Base-by-base conservation (phyloP, 495 filamentous ascomycete species). In the Clohesyomyces aquaticus region DNA sequence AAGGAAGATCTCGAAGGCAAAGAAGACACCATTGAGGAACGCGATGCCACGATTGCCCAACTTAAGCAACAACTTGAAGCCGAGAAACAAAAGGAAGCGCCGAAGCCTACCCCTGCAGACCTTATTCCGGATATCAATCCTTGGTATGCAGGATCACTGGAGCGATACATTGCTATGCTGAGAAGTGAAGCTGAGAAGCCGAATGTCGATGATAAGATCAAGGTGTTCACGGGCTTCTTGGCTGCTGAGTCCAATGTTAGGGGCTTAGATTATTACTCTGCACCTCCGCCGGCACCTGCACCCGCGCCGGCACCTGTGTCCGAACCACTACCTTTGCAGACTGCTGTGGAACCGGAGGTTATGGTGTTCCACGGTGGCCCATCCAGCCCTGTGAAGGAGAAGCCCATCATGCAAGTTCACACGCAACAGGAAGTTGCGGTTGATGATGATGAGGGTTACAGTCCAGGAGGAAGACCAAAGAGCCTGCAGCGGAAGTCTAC, bases 81-180 rank as follows among this genome's bases (percentile, higher is more conserved):
- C 10, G 61, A 60, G 32, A 63, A 58, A 21, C 23, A 38, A 9
- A 65, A 62, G 25, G 65, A 68, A 43, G 54, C 19, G 26, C 55
- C 55, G 6, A 58, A 52, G 43, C 66, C 67, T 3, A 46, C 59
- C 16, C 55, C 71, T 23, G 55, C 52, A 4, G 67, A 67, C 27
- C 51, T 70, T 12, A 48, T 68, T 38, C 57, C 67, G 0, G 70
- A 69, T 27, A 60, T 74, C 38, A 63, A 72, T 47, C 59, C 64
- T n/a, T 72, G 71, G 71, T 72, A 69, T 59, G 69, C 45, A 2
- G 62, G 57, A 3, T 73, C 72, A 22, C 38, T 74, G n/a, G 63
- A 71, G 32, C 57, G 72, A 25, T 75, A 72, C 46, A 59, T 67
- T 28, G 52, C 26, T 22, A 73, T 75, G 69, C 41, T 75, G 11